Evolutionary conservation across 139 green algal genomes (phyloP).

Genomic region (Chlamydomonas sp.): DNA sequence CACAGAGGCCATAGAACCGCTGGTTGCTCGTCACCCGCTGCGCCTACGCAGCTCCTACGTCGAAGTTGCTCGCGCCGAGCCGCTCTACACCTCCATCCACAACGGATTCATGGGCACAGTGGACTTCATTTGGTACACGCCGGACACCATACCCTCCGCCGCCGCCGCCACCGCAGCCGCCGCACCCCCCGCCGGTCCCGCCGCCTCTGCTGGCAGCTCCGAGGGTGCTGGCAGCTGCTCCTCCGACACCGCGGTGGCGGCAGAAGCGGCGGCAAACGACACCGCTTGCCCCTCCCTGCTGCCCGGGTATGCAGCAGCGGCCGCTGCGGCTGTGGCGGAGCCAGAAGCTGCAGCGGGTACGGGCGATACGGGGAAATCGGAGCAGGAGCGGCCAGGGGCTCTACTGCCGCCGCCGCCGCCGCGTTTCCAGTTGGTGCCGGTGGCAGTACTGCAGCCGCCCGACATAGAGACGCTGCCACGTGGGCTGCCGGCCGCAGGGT

Average conservation of each 20-base stretch:
- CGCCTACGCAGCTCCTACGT: constrained; percentile 25
- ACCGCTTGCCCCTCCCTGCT: too few relatives aligned
- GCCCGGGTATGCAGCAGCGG: background rate
- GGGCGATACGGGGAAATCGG: too few relatives aligned
- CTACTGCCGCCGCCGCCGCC: background rate
- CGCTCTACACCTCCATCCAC: constrained; percentile 74
- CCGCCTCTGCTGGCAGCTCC: background rate
- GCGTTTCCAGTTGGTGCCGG: constrained; percentile 51
- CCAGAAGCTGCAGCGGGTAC: background rate
- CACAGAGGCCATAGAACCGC: background rate
- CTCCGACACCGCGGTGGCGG: too few relatives aligned
- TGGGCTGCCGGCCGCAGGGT: constrained; percentile 42
- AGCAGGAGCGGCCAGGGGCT: too few relatives aligned
- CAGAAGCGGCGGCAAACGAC: too few relatives aligned
- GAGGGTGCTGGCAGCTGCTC: background rate
- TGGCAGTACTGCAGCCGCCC: constrained; percentile 64
- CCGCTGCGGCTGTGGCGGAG: background rate
- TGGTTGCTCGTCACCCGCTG: constrained; percentile 23
- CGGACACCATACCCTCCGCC: background rate
- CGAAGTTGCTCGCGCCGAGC: constrained; percentile 51
- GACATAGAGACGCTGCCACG: constrained; percentile 58
- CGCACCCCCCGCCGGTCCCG: background rate
- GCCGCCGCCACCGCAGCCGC: background rate
- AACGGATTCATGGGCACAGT: constrained; percentile 76
- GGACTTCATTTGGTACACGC: constrained; percentile 81